Evolutionary conservation across 148 eudicot genomes (phyloP), one percentile per base, ranked within the genome.

Genomic region (Nepenthes gracilis): DNA sequence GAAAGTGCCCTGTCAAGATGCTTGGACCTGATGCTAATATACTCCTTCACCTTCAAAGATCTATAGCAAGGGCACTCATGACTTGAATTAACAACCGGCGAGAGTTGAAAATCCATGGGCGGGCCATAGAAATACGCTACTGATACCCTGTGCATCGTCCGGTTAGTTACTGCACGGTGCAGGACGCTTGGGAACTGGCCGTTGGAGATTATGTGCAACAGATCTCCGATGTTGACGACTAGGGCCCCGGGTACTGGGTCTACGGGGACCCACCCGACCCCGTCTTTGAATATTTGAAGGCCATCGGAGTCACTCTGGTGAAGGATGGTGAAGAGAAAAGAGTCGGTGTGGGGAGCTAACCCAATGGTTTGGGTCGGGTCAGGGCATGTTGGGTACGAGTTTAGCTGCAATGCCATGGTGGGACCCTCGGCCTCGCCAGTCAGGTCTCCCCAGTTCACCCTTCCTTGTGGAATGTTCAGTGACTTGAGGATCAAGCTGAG

Each of bases 301-400:
- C 76, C 80, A 1, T 23, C 33, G 5, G 45, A 53, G 67, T 76
- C 54, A 63, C 60, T 68, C 50, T 76, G 80, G 58, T 68, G 47
- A 0, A 74, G 65, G 32, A 74, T 2, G 32, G 75, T 70, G 47
- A 78, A 9, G 15, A 70, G 52, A 2, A 68, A 38, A 8, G 78
- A 64, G 59, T 78, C 81, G 2, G 78, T 70, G 65, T 78, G 81
- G 8, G 75, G 70, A 54, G 68, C 72, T 2, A 78, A 49, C 50
- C 81, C 78, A 61, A 78, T 51, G 12, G 78, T 72, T 5, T 37
- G 72, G 55, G 47, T 49, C 0, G 81, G 73, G 67, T 70, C 62
- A 0, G 75, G 81, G 58, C 81, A 77, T 4, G 32, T 1, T 12
- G 81, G 81, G 47, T 77, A 77, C 0, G 77, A 77, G 69, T 73